Percentiles rank a stretch among this genome's conserved stretches.
Evolutionary conservation across 2,329 filamentous ascomycete species (phyloP).

Genomic region (Pezicula neosporulosa): DNA sequence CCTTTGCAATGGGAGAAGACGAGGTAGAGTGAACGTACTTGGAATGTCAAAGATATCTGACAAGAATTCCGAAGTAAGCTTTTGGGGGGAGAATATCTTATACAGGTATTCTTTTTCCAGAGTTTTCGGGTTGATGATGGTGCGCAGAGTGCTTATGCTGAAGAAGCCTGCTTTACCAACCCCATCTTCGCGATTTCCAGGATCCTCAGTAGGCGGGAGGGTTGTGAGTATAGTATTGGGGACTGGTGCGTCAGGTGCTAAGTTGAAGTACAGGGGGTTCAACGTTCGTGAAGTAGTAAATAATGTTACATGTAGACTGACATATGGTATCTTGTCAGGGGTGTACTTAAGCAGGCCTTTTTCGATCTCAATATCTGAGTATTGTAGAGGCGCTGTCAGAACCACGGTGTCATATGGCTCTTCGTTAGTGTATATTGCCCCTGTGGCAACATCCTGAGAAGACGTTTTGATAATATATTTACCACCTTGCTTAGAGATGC

Average conservation of each 20-base stretch:
- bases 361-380: conserved; percentile 62
- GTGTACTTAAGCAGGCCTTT: conserved; percentile 63
- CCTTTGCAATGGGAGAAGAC: conserved; percentile 16
- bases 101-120: conserved; percentile 53
- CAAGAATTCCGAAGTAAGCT: conserved; percentile 50
- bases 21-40: conserved; percentile 8
- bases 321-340: conserved; percentile 82
- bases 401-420: conserved; percentile 72
- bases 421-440: conserved; percentile 9
- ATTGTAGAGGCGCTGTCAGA: conserved; percentile 81
- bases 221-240: conserved; percentile 84
- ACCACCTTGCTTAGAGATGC: conserved; percentile 48
- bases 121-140: conserved; percentile 57
- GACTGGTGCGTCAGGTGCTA: conserved; percentile 51
- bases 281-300: conserved; percentile 76
- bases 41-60: conserved; percentile 44
- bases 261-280: conserved; percentile 69
- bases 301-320: conserved; percentile 82
- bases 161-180: conserved; percentile 78
- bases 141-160: conserved; percentile 73
- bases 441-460: conserved; percentile 7
- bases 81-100: conserved; percentile 61
- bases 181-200: conserved; percentile 45
- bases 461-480: conserved; percentile 43
- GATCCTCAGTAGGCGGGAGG: conserved; percentile 53